Evolutionary conservation across 208 protist genomes (phyloP).

Genomic region (Leishmania lainsoni): DNA sequence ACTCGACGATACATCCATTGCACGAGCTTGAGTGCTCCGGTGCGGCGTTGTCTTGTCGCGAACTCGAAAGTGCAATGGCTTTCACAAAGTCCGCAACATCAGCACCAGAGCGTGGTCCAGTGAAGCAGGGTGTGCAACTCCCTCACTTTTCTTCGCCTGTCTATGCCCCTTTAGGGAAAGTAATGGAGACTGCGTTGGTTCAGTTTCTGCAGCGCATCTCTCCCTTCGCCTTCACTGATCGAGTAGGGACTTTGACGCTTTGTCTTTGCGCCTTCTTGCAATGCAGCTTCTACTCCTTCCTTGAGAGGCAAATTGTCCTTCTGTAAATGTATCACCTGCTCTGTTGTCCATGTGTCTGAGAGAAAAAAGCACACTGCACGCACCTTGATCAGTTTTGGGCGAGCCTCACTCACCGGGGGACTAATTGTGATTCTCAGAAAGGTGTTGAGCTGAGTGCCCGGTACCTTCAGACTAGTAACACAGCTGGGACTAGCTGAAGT

Average conservation of each 20-base stretch:
- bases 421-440: conserved; percentile 14
- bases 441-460: conserved; percentile 5
- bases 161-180: not conserved
- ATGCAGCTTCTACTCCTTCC: not conserved
- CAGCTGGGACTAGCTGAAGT: not conserved
- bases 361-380: conserved; percentile 20
- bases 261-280: not conserved
- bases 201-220: not conserved
- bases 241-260: not conserved
- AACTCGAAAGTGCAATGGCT: not conserved
- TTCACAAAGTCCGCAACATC: conserved; percentile 4
- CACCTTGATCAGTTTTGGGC: conserved; percentile 6
- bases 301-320: not conserved
- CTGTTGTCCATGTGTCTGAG: conserved; percentile 9
- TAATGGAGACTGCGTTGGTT: not conserved
- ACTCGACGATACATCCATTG: not conserved
- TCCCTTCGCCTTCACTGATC: not conserved
- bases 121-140: not conserved
- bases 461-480: conserved; percentile 1
- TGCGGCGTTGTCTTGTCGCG: not conserved
- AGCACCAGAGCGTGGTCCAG: not conserved
- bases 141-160: not conserved
- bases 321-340: not conserved
- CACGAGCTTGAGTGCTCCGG: not conserved
- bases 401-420: not conserved